Conservation (phyloP, 495 filamentous ascomycete species). For the Tuber magnatum region DNA sequence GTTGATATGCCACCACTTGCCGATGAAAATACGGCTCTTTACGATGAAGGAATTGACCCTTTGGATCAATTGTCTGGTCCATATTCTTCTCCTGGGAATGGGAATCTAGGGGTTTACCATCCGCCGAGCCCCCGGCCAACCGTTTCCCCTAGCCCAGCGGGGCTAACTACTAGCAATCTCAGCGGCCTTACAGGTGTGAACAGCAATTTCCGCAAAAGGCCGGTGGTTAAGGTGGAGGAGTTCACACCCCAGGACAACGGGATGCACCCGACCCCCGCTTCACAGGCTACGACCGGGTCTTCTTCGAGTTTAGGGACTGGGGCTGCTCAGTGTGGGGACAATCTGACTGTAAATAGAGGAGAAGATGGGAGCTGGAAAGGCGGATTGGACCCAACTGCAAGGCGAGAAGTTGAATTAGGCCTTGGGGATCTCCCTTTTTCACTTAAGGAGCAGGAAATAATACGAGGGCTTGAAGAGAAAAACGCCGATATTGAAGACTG, state of each 20-base stretch:
- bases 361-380: constrained; percentile 33
- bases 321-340: background rate
- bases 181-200: background rate
- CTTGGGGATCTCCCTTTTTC: constrained; percentile 26
- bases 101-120: constrained; percentile 14
- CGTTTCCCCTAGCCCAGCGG: constrained; percentile 28
- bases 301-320: constrained; percentile 18
- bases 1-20: constrained; percentile 33
- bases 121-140: constrained; percentile 38
- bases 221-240: constrained; percentile 33
- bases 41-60: constrained; percentile 8
- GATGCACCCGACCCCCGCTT: constrained; percentile 20
- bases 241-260: constrained; percentile 24
- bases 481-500: constrained; percentile 38
- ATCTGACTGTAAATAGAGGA: constrained; percentile 19
- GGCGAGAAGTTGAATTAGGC: constrained; percentile 8
- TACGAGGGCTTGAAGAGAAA: constrained; percentile 20
- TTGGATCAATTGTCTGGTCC: background rate
- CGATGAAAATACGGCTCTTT: constrained; percentile 17
- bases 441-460: constrained; percentile 33
- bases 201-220: constrained; percentile 19
- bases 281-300: constrained; percentile 8
- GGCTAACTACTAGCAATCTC: background rate
- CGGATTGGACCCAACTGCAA: constrained; percentile 24
- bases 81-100: constrained; percentile 9